Evolutionary conservation across 1,284 basidiomycete species (phyloP).

Genomic region (Tylopilus sp.): DNA sequence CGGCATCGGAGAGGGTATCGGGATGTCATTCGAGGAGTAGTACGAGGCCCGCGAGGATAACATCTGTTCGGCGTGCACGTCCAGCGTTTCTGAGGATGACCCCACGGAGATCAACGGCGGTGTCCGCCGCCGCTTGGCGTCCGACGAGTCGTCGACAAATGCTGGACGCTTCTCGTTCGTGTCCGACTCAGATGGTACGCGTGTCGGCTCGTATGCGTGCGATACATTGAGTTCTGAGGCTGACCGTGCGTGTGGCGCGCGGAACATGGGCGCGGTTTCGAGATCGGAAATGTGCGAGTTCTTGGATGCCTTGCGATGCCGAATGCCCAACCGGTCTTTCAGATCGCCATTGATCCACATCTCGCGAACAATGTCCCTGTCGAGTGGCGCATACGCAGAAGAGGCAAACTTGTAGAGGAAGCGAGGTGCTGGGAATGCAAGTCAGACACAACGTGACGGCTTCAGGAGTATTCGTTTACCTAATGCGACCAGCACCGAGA

Average conservation of each 20-base stretch:
- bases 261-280: conserved; percentile 69
- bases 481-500: conserved; percentile 68
- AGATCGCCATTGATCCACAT: conserved; percentile 84
- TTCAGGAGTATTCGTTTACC: conserved; percentile 41
- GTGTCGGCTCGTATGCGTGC: conserved; percentile 42
- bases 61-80: background rate
- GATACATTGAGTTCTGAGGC: conserved; percentile 50
- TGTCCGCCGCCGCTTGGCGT: background rate
- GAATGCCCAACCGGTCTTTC: conserved; percentile 77
- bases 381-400: conserved; percentile 66
- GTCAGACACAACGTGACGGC: conserved; percentile 15
- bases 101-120: conserved; percentile 16
- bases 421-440: conserved; percentile 53
- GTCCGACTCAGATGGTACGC: conserved; percentile 31
- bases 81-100: conserved; percentile 6
- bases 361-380: conserved; percentile 86
- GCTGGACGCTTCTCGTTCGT: conserved; percentile 14
- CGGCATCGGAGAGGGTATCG: conserved; percentile 56
- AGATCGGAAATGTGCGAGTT: conserved; percentile 37
- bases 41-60: conserved; percentile 45
- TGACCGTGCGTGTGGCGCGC: conserved; percentile 58
- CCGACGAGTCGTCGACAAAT: background rate
- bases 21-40: conserved; percentile 67
- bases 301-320: conserved; percentile 50
- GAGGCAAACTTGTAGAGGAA: conserved; percentile 69